Conservation (phyloP, 108 stramenopile genomes). For the Poteriospumella lacustris region DNA sequence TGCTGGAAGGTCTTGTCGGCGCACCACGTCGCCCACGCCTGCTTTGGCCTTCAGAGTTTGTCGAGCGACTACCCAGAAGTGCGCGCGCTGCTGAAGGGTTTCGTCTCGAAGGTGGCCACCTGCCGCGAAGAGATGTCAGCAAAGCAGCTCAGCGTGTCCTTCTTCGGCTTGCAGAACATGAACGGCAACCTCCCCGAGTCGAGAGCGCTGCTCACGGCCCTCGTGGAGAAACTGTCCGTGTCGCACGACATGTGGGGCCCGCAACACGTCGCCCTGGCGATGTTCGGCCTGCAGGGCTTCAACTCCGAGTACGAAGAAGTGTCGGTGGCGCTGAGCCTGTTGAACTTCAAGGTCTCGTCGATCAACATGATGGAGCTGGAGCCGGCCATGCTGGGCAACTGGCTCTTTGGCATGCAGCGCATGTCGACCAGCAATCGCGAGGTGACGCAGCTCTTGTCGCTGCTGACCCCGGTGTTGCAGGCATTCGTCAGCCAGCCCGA, state of each 20-base stretch:
- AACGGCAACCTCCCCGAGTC: background rate
- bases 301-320: slow-evolving; percentile 13
- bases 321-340: background rate
- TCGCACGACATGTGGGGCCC: background rate
- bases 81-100: background rate
- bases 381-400: background rate
- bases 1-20: background rate
- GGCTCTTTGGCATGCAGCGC: background rate
- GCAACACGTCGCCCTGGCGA: background rate
- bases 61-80: background rate
- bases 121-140: background rate
- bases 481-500: background rate
- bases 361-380: background rate
- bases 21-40: background rate
- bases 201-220: background rate
- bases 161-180: slow-evolving; percentile 14
- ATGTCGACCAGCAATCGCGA: background rate
- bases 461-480: background rate
- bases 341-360: background rate
- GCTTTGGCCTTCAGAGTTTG: slow-evolving; percentile 17
- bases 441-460: background rate
- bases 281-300: slow-evolving; percentile 13
- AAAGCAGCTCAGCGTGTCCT: background rate
- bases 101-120: background rate
- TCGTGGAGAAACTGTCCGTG: background rate